Base-by-base conservation (phyloP, 352 stramenopile species). In the Globisporangium splendens region DNA sequence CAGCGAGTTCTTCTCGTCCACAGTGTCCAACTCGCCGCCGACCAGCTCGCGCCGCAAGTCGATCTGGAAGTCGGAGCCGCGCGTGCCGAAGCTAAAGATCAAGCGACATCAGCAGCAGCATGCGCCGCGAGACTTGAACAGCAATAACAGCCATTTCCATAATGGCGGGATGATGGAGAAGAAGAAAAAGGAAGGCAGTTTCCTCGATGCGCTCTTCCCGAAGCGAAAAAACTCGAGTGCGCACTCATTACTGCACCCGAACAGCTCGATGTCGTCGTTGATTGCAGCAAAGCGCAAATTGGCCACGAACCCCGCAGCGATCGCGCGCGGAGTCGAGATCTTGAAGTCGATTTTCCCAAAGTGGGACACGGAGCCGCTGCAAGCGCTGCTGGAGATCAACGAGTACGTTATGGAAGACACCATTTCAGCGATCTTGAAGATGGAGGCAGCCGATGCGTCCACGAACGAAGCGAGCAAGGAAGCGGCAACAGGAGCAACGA, bases 311-410 rank as follows among this genome's bases (percentile, higher is more conserved):
- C 56, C 72, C 11, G 75, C 72, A 22, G 75, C 81, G 1, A 71
- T 89, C 44, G 75, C 65, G 3, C 79, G 80, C 12, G 79, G 79
- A 10, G 74, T 91, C 0, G 80, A 88, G 52, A 90, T 93, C 43
- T 54, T 95, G 44, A 70, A 79, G 51, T 88, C 80, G 12, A 93
- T 95, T 49, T 95, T 95, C 67, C 85, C 83, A 2, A 84, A 78
- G 33, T 95, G 85, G 85, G 85, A 95, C 50, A 54, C 63, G 13
- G 72, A 71, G 52, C 74, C 81, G 21, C 50, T 95, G 59, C 72
- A 84, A 18, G 74, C 89, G 24, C 71, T 95, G 55, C 72, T 95
- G 18, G 85, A 93, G 46, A 73, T 73, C 13, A 88, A 91, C 57
- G 73, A 66, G 11, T 93, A 79, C 42, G 72, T 89, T 35, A 91